Evolutionary conservation across 805 yeast species (phyloP).

Genomic region (Candida berthetii): DNA sequence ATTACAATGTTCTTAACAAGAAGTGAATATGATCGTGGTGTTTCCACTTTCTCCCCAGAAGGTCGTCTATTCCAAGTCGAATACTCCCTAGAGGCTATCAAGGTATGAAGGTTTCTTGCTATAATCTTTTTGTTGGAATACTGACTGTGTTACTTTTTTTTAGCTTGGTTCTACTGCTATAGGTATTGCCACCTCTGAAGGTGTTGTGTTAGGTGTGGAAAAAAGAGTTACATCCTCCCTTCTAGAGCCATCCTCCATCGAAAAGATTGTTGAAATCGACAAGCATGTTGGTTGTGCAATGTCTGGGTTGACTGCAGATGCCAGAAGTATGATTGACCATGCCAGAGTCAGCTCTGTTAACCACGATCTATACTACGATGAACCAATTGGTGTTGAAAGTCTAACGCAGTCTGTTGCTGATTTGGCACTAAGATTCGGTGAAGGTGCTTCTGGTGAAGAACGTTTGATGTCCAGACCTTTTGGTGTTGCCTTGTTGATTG

Average conservation of each 20-base stretch:
- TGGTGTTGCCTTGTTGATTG: constrained; percentile 95
- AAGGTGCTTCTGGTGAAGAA: constrained; percentile 95
- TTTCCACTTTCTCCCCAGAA: constrained; percentile 97
- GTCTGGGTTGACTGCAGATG: constrained; percentile 98
- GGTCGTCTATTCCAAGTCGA: constrained; percentile 98
- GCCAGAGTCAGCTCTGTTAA: constrained; percentile 88
- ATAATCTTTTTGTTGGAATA: neutral
- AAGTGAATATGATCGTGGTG: constrained; percentile 99
- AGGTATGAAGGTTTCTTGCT: constrained; percentile 37
- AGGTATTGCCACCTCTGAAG: constrained; percentile 92
- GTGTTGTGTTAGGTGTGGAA: constrained; percentile 94
- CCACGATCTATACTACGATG: constrained; percentile 87
- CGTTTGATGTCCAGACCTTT: constrained; percentile 93
- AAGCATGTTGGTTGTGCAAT: constrained; percentile 95
- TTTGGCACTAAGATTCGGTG: constrained; percentile 93
- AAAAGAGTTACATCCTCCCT: constrained; percentile 92
- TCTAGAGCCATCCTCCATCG: constrained; percentile 88
- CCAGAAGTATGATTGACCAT: constrained; percentile 97
- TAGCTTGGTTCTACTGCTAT: constrained; percentile 93
- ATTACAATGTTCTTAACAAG: constrained; percentile 90
- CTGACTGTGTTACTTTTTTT: neutral
- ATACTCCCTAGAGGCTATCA: constrained; percentile 95
- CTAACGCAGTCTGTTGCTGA: constrained; percentile 97
- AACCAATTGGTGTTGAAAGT: constrained; percentile 85
- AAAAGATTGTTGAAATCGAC: constrained; percentile 93